A percentile compares a stretch with the other conserved stretches of the same genome.
Conservation (phyloP, 2,329 filamentous ascomycete species). For the Claviceps sp. region DNA sequence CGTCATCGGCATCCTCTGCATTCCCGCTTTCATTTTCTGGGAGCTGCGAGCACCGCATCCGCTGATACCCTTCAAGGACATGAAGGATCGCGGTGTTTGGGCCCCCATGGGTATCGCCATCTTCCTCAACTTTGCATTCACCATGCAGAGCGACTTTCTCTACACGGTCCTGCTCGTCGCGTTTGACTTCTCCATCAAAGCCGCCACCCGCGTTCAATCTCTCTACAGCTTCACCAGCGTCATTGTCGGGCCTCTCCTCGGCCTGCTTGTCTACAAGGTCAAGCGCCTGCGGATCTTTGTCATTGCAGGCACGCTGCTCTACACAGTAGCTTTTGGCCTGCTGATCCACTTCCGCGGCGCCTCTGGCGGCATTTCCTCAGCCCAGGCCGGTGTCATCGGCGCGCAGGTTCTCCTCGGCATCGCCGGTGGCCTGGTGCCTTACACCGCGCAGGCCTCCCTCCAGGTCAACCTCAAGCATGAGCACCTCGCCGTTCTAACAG, state of each 20-base stretch:
- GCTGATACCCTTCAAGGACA: conserved; percentile 40
- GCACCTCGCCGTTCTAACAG: conserved; percentile 41
- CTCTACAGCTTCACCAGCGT: conserved; percentile 36
- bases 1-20: conserved; percentile 41
- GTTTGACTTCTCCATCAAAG: conserved; percentile 30
- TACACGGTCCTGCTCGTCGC: conserved; percentile 40
- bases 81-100: conserved; percentile 34
- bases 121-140: conserved; percentile 30
- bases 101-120: conserved; percentile 29
- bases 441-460: conserved; percentile 43
- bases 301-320: conserved; percentile 39
- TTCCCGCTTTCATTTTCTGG: conserved; percentile 42
- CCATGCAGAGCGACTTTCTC: conserved; percentile 35
- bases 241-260: conserved; percentile 34
- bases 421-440: conserved; percentile 43
- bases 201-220: conserved; percentile 34
- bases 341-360: conserved; percentile 41
- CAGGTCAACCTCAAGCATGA: conserved; percentile 43
- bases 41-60: conserved; percentile 44
- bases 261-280: conserved; percentile 32
- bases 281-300: conserved; percentile 39
- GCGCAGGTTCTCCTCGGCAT: conserved; percentile 48
- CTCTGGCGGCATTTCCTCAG: conserved; percentile 29
- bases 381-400: conserved; percentile 40
- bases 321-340: conserved; percentile 38